A percentile compares a stretch with the other conserved stretches of the same genome.
Evolutionary conservation across 495 filamentous ascomycete genomes (phyloP).

Genomic region (Talaromyces trachyspermus): DNA sequence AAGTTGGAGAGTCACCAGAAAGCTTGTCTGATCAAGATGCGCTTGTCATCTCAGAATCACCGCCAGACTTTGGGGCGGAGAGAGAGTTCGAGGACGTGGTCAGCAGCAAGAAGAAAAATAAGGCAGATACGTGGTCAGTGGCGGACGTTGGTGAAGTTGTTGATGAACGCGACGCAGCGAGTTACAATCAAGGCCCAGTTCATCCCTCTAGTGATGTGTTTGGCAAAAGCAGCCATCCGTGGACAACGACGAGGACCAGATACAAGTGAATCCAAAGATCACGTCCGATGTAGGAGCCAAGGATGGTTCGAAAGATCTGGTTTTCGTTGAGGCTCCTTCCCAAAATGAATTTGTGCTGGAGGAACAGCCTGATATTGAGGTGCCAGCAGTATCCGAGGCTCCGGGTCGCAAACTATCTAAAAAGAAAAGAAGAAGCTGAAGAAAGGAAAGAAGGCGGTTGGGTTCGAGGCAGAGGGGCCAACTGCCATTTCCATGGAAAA

Average conservation of each 20-base stretch:
- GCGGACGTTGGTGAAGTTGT: conserved; percentile 14
- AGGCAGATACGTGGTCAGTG: conserved; percentile 14
- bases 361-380: background rate
- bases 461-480: background rate
- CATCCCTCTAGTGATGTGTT: conserved; percentile 12
- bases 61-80: background rate
- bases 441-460: conserved; percentile 19
- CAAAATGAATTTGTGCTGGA: background rate
- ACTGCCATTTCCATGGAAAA: background rate
- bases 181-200: conserved; percentile 5
- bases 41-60: background rate
- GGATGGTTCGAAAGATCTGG: background rate
- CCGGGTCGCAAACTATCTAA: conserved; percentile 28
- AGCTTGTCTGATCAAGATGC: background rate
- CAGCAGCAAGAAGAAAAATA: conserved; percentile 20
- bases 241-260: conserved; percentile 21
- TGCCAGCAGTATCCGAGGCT: background rate
- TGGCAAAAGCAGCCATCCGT: conserved; percentile 28
- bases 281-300: background rate
- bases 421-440: conserved; percentile 38
- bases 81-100: background rate
- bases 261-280: conserved; percentile 8
- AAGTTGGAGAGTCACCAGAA: too few species aligned
- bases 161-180: conserved; percentile 14
- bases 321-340: background rate